phyloP scores from a whole-genome alignment of 2,329 filamentous ascomycete species.

The Aspergillus hiratsukae region DNA sequence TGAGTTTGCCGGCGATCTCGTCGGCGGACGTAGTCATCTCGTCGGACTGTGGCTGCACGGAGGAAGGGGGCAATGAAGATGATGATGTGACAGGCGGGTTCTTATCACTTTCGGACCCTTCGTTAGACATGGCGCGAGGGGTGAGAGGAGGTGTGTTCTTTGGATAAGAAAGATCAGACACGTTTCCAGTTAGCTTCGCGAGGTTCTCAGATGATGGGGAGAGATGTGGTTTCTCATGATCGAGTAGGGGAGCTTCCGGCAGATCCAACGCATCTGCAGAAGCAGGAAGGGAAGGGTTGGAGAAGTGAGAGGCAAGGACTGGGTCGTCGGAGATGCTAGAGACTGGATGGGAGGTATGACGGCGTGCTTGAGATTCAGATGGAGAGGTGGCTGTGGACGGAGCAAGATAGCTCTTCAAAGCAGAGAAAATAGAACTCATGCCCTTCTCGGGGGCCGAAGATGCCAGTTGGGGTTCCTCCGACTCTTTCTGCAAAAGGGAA shows the following conservation, averaged over 20 bases:
- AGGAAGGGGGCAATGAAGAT: conserved; percentile 18
- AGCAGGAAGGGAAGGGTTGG: conserved; percentile 58
- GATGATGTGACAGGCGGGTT: conserved; percentile 23
- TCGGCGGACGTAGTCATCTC: conserved; percentile 27
- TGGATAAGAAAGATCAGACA: conserved; percentile 53
- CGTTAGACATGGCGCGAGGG: conserved; percentile 76
- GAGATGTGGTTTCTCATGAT: conserved; percentile 38
- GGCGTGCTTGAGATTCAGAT: conserved; percentile 34
- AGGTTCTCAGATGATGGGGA: conserved; percentile 43
- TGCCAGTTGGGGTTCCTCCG: conserved; percentile 38
- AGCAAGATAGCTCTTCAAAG: conserved; percentile 43
- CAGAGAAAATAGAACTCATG: conserved; percentile 40
- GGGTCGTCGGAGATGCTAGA: conserved; percentile 61
- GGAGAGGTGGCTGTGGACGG: conserved; percentile 28
- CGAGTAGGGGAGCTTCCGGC: conserved; percentile 49
- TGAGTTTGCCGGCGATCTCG: conserved; percentile 33
- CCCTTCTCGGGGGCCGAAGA: conserved; percentile 35
- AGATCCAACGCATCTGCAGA: conserved; percentile 45
- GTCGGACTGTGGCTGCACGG: conserved; percentile 16
- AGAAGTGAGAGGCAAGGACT: conserved; percentile 65
- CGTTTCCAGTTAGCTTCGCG: conserved; percentile 76
- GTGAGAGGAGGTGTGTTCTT: conserved; percentile 94
- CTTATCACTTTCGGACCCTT: conserved; percentile 39
- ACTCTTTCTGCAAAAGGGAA: conserved; percentile 42
- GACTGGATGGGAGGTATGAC: conserved; percentile 53